Evolutionary conservation across 2,329 filamentous ascomycete species (phyloP).

Genomic region (Cladophialophora carrionii): DNA sequence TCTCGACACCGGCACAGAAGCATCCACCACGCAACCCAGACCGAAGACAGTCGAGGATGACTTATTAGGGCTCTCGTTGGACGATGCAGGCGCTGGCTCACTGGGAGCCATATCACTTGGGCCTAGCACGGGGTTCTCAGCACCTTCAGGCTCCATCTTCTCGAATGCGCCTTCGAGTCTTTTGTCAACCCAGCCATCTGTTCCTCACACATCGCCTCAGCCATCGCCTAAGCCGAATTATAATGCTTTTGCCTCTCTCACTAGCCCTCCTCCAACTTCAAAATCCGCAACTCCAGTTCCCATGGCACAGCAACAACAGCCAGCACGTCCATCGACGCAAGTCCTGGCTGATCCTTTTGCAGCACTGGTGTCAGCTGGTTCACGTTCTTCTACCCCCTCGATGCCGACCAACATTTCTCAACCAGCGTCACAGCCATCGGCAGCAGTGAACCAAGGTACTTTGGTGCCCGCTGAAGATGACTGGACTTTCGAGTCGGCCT

Average conservation of each 20-base stretch:
- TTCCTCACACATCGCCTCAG: conserved; percentile 46
- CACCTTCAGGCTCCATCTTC: conserved; percentile 30
- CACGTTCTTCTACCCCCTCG: conserved; percentile 53
- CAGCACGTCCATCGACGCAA: conserved; percentile 45
- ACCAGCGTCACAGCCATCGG: conserved; percentile 26
- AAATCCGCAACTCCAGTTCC: conserved; percentile 56
- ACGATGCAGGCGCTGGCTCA: conserved; percentile 69
- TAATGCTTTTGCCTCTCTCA: conserved; percentile 61
- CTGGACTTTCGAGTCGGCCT: conserved; percentile 87
- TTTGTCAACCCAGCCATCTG: conserved; percentile 41
- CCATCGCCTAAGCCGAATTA: conserved; percentile 55
- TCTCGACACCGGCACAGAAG: conserved; percentile 48
- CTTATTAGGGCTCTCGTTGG: conserved; percentile 82
- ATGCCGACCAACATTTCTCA: conserved; percentile 32
- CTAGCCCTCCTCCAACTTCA: conserved; percentile 52
- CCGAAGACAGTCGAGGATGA: conserved; percentile 81
- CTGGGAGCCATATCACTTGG: conserved; percentile 83
- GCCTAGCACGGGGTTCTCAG: conserved; percentile 60
- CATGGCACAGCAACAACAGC: conserved; percentile 42
- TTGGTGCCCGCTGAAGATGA: conserved; percentile 68
- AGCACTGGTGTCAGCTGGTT: conserved; percentile 56
- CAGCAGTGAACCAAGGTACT: conserved; percentile 28
- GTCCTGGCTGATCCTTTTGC: conserved; percentile 64
- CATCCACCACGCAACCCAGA: conserved; percentile 51
- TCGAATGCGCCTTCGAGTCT: conserved; percentile 27